Base-by-base conservation (phyloP, 371 early-diverging fungal species). In the Chytridiales sp. region DNA sequence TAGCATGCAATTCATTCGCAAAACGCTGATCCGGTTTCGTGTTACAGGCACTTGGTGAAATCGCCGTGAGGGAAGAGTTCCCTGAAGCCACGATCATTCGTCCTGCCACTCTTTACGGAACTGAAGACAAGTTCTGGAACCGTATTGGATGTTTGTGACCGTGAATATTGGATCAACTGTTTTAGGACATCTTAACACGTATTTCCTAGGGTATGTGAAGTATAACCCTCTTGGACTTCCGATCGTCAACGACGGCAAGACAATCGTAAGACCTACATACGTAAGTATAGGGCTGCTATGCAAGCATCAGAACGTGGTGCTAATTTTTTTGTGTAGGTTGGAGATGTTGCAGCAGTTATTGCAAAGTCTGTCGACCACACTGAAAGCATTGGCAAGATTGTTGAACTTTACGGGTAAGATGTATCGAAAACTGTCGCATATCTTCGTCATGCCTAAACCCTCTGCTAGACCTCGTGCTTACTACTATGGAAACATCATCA, bases 61-160 rank as follows among this genome's bases (percentile, higher is more conserved):
- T 85, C 64, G 90, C 88, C 41, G 94, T 95, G 13, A 81, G 83
- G 59, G 88, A 87, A 69, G 85, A 87, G 56, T 88, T 92, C 73
- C 94, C 97, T 48, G 87, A 87, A 26, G 94, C 92, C 47, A 94
- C 92, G 56, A 92, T 97, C 72, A 92, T 97, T 44, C 92, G 98
- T 38, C 90, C 95, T 9, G 84, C 87, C 43, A 84, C 79, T 55
- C 86, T 95, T 81, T 94, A 85, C 66, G 98, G 98, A 53, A 81
- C 86, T 61, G 97, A 97, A 71, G 97, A 96, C 76, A 80, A 87
- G 63, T 92, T 96, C 80, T 83, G 92, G 78, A 92, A 91, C 78
- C 81, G 88, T 75, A 85, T 94, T 59, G 95, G 93, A 63, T 78
- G 87, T 87, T 76, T 66, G 80, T 55, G 31, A 9, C 32, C 34